Evolutionary conservation across 2,329 filamentous ascomycete species (phyloP).

Genomic region (Penicillium sp.): DNA sequence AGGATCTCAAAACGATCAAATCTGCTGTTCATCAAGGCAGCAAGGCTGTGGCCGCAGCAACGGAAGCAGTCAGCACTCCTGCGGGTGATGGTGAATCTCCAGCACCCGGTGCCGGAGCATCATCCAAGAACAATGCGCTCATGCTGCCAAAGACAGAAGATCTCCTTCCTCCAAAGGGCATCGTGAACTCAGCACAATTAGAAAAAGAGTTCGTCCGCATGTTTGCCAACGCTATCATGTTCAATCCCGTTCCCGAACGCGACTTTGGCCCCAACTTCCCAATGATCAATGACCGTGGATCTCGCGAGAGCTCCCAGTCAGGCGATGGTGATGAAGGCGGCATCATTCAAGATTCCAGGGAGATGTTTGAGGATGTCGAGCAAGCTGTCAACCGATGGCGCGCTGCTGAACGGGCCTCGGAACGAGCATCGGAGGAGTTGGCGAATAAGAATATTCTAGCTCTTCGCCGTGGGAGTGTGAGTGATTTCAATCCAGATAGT

Average conservation of each 20-base stretch:
- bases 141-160: conserved; percentile 64
- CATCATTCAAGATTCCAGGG: conserved; percentile 80
- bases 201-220: conserved; percentile 93
- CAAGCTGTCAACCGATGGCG: conserved; percentile 73
- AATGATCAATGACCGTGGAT: conserved; percentile 45
- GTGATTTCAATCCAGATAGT: conserved; percentile 39
- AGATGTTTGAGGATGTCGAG: conserved; percentile 88
- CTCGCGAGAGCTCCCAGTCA: conserved; percentile 46
- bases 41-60: conserved; percentile 44
- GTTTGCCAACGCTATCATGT: conserved; percentile 99
- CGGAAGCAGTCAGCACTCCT: conserved; percentile 64
- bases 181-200: conserved; percentile 89
- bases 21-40: conserved; percentile 61
- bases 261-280: conserved; percentile 65
- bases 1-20: conserved; percentile 76
- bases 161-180: conserved; percentile 78
- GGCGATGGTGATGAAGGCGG: conserved; percentile 78
- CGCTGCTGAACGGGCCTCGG: conserved; percentile 64
- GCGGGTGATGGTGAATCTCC: conserved; percentile 59
- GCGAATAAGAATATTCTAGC: conserved; percentile 39
- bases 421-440: conserved; percentile 48
- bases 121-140: conserved; percentile 44
- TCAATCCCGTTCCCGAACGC: conserved; percentile 78
- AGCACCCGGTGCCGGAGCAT: conserved; percentile 30
- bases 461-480: conserved; percentile 37